Evolutionary conservation across 495 filamentous ascomycete genomes (phyloP), one percentile per base, ranked within the genome.

Genomic region (Lepraria neglecta): DNA sequence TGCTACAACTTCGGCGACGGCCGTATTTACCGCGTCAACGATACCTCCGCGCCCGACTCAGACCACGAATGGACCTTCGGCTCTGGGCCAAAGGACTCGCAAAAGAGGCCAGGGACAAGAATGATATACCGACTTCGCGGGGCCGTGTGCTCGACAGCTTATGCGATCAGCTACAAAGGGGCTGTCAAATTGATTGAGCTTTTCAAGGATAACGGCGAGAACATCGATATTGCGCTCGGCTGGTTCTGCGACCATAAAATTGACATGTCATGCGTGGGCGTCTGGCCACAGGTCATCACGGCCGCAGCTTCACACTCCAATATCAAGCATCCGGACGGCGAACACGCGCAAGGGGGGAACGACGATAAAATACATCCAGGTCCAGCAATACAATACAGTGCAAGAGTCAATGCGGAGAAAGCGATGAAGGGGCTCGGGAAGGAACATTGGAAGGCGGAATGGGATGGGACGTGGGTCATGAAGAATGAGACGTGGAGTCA

Each of bases 261-360:
- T 31, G 48, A 57, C 14, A 3, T 66, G 28, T 44, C 28, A 24
- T 66, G 64, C 51, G 50, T 66, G 0, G 64, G 54, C n/a, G 57
- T 64, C 9, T 66, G 64, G 64, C 64, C 64, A 24, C 64, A 66
- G 19, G 28, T 66, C 43, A 45, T 66, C 28, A 64, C 56, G 1
- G 53, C 48, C 2, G 56, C 61, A 3, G 24, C 56, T 0, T 51
- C 61, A 17, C 11, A 48, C 15, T 54, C 55, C 6, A 66, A 64
- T n/a, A 66, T 66, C 31, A 27, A 40, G 1, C 64, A 66, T 35
- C 60, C 55, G 1, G 50, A 44, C 3, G 61, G 61, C 6, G 64
- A 65, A 45, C 31, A 40, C 9, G 59, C 42, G 21, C 45, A 6
- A 5, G 6, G 14, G 1, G 33, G 6, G 14, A 42, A 33, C 1